Percentiles rank a stretch among this genome's conserved stretches.
phyloP scores from a whole-genome alignment of 75 land plant species.

The Pseudotsuga menziesii region DNA sequence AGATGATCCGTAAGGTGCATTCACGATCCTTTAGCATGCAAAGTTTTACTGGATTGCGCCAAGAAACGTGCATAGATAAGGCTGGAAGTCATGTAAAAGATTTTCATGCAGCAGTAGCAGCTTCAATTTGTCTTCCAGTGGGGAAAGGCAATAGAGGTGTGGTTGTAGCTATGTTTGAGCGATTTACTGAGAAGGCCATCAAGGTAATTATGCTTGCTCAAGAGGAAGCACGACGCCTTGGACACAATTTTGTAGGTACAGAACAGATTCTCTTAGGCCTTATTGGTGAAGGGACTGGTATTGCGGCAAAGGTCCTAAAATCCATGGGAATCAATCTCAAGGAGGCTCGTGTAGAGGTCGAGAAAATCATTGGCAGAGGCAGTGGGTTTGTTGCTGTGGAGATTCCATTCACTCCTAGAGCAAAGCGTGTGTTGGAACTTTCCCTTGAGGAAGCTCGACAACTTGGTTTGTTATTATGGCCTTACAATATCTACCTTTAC shows the following conservation, averaged over 20 bases:
- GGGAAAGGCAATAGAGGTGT: slow-evolving; percentile 39
- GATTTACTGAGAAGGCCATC: slow-evolving; percentile 95
- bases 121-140: slow-evolving; percentile 14
- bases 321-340: slow-evolving; percentile 97
- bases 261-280: slow-evolving; percentile 94
- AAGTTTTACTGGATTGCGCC: slow-evolving; percentile 38
- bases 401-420: slow-evolving; percentile 95
- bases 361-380: slow-evolving; percentile 93
- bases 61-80: slow-evolving; percentile 32
- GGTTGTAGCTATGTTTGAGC: slow-evolving; percentile 83
- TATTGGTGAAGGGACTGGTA: slow-evolving; percentile 96
- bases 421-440: slow-evolving; percentile 90
- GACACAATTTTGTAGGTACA: slow-evolving; percentile 93
- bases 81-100: slow-evolving; percentile 19
- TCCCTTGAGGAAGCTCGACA: slow-evolving; percentile 89
- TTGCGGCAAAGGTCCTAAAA: slow-evolving; percentile 97
- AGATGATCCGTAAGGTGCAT: slow-evolving; percentile 21
- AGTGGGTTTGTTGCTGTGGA: slow-evolving; percentile 97
- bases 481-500: background rate
- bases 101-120: slow-evolving; percentile 34
- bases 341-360: slow-evolving; percentile 94
- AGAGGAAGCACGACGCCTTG: slow-evolving; percentile 87
- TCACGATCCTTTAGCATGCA: slow-evolving; percentile 29
- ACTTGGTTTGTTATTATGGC: slow-evolving; percentile 39
- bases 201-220: slow-evolving; percentile 92